Evolutionary conservation across 164 flowering plant genomes (phyloP).

Genomic region (Kingdonia uniflora): DNA sequence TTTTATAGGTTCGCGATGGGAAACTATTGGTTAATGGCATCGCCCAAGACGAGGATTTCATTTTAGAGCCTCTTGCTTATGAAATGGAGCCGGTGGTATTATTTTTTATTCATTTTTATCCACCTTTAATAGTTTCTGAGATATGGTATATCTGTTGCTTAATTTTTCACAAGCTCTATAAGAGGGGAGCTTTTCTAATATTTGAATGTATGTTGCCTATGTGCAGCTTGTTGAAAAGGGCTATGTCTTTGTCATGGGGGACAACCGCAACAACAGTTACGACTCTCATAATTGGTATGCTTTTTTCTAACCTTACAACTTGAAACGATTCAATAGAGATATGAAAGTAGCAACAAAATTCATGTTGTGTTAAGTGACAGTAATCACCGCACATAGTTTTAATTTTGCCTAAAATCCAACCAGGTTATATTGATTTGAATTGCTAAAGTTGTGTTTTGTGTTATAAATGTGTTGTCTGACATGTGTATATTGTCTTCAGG

Average conservation of each 20-base stretch:
- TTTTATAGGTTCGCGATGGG: constrained; percentile 63
- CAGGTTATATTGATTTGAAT: too few species aligned
- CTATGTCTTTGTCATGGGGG: constrained; percentile 93
- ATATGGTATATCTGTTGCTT: constrained; percentile 1
- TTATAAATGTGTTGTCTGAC: too few species aligned
- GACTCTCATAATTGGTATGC: constrained; percentile 89
- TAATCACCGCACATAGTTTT: neutral
- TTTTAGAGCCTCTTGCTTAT: constrained; percentile 80
- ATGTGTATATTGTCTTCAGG: constrained; percentile 39
- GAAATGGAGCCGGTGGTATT: constrained; percentile 73
- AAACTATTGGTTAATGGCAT: constrained; percentile 70
- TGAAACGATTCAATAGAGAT: neutral
- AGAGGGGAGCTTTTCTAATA: too few species aligned
- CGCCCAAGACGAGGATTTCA: constrained; percentile 63
- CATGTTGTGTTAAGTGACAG: neutral
- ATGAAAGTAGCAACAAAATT: neutral
- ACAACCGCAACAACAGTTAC: constrained; percentile 90
- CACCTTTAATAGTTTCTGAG: too few species aligned
- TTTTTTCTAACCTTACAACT: neutral
- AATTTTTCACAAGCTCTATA: neutral
- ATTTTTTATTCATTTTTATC: neutral
- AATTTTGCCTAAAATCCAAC: too few species aligned
- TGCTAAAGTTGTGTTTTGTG: too few species aligned
- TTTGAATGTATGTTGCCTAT: neutral
- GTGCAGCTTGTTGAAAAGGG: constrained; percentile 90